These are phyloP conservation scores for Botrytis deweyae DNA, from an alignment of 2,329 filamentous ascomycete genomes.

Conservation along the genomic window DNA sequence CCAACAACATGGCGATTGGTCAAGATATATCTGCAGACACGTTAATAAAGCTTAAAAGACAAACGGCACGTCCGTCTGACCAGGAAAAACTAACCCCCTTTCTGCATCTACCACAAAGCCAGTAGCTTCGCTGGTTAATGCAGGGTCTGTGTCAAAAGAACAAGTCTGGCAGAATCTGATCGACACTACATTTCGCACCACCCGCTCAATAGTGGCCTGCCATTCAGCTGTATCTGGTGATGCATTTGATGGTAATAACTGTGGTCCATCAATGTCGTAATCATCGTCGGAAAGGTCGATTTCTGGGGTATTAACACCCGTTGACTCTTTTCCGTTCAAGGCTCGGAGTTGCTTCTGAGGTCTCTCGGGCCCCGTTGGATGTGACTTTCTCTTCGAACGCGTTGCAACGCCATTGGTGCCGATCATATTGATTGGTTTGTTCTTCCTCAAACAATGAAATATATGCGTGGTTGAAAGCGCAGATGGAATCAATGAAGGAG, in stretches of 20 bases:
- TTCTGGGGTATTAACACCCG: constrained; percentile 40
- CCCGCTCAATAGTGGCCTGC: constrained; percentile 92
- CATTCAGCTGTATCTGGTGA: constrained; percentile 69
- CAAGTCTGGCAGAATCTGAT: constrained; percentile 98
- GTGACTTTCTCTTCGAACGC: constrained; percentile 38
- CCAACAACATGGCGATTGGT: constrained; percentile 94
- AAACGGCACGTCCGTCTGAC: background rate
- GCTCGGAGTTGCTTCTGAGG: constrained; percentile 39
- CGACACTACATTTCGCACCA: constrained; percentile 95
- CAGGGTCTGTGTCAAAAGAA: constrained; percentile 95
- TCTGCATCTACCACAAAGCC: constrained; percentile 97
- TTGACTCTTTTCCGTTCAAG: constrained; percentile 40
- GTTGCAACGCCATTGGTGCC: constrained; percentile 33
- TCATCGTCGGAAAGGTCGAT: constrained; percentile 38
- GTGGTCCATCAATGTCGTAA: constrained; percentile 41
- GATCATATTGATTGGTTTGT: constrained; percentile 29
- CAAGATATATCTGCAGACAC: constrained; percentile 63
- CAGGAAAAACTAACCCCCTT: constrained; percentile 55
- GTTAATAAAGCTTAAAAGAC: constrained; percentile 32
- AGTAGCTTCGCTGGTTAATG: constrained; percentile 91
- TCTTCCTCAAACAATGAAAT: background rate
- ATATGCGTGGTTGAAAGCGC: background rate
- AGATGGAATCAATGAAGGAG: background rate
- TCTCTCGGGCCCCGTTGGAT: constrained; percentile 35
- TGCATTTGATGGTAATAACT: constrained; percentile 44